Conservation (phyloP, 495 filamentous ascomycete species). For the Chaetomium tenue region DNA sequence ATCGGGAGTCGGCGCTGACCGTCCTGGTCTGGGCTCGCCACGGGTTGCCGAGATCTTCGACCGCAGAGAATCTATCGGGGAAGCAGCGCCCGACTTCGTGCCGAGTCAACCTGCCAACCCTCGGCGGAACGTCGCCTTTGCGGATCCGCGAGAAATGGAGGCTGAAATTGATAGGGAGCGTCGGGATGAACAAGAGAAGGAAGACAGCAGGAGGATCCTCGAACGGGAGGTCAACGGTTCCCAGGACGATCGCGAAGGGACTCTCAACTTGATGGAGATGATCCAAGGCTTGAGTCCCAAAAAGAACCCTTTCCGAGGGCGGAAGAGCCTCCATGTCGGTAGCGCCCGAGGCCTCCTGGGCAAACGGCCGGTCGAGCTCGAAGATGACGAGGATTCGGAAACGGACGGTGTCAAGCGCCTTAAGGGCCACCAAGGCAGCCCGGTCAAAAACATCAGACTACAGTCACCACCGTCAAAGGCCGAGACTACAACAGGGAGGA, state of each 20-base stretch:
- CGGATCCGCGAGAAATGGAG: conserved; percentile 65
- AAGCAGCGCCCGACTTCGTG: conserved; percentile 61
- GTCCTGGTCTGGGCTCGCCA: conserved; percentile 74
- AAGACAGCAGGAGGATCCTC: conserved; percentile 56
- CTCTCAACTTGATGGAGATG: conserved; percentile 67
- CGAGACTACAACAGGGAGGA: conserved; percentile 59
- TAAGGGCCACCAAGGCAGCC: conserved; percentile 68
- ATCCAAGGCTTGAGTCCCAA: conserved; percentile 76
- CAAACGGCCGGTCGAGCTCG: conserved; percentile 70
- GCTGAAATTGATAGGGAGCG: conserved; percentile 67
- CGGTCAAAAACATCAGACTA: conserved; percentile 71
- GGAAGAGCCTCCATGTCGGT: conserved; percentile 75
- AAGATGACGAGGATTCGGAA: conserved; percentile 56
- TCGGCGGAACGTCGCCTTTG: conserved; percentile 58
- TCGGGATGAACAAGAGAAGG: conserved; percentile 60
- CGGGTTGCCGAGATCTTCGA: conserved; percentile 71
- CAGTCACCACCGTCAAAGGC: conserved; percentile 64
- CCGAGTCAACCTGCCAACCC: conserved; percentile 38
- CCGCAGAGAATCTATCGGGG: conserved; percentile 67
- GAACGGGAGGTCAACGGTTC: conserved; percentile 49
- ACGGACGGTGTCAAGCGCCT: conserved; percentile 66
- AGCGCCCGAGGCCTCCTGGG: conserved; percentile 72
- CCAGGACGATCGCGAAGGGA: conserved; percentile 58
- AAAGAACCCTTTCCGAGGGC: conserved; percentile 62
- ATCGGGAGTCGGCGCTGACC: conserved; percentile 73